These are phyloP conservation scores for Lolium rigidum DNA, from an alignment of 176 grass and related monocot species.

Conservation along the genomic window DNA sequence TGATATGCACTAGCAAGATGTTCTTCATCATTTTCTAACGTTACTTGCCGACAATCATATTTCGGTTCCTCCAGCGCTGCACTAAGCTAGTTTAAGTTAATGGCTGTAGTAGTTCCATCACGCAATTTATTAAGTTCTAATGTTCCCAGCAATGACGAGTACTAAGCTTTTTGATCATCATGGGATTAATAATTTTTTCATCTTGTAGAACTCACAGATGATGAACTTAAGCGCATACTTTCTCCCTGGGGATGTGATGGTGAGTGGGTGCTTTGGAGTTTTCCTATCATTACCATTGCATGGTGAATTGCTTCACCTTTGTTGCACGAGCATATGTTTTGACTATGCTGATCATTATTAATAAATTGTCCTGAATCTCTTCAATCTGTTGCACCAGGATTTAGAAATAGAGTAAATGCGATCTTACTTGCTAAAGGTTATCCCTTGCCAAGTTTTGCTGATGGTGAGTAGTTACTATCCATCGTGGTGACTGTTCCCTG, in stretches of 20 bases:
- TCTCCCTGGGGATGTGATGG: not conserved
- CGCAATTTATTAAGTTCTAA: not conserved
- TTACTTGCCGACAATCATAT: not conserved
- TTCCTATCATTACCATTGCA: not conserved
- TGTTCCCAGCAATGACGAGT: not conserved
- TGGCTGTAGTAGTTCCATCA: not conserved
- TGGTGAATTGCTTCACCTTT: not conserved
- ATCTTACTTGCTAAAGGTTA: not conserved
- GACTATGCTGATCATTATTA: not conserved
- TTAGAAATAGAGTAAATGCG: not conserved
- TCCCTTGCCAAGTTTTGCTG: slow-evolving; percentile 11
- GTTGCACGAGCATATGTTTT: not conserved
- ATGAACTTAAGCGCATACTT: not conserved
- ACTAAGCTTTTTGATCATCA: not conserved
- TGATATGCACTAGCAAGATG: not conserved
- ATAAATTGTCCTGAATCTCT: not conserved
- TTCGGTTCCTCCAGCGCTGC: not conserved
- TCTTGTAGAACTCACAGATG: not conserved
- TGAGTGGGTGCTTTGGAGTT: not conserved
- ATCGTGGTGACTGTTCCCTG: not conserved
- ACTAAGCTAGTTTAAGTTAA: not conserved
- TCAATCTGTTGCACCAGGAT: not conserved
- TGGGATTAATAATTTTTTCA: not conserved
- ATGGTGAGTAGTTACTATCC: not conserved
- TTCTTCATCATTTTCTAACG: not conserved